Evolutionary conservation across 2,329 filamentous ascomycete species (phyloP).

Genomic region (Fusarium euwallaceae): DNA sequence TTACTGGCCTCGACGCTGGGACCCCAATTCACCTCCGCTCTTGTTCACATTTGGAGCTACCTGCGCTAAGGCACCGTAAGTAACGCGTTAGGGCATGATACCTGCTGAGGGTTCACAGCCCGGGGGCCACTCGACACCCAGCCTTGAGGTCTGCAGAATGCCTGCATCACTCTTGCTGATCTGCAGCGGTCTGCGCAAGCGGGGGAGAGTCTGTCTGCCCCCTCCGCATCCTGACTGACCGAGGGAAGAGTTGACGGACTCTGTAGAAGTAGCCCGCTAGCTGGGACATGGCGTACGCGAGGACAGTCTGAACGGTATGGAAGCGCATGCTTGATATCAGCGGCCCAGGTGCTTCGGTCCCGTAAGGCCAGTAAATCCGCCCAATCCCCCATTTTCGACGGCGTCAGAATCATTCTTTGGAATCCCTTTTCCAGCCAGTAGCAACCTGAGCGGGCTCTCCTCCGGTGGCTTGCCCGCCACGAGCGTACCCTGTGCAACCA

Average conservation of each 20-base stretch:
- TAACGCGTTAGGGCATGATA: slow-evolving; percentile 38
- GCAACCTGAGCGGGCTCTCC: slow-evolving; percentile 14
- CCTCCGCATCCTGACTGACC: slow-evolving; percentile 31
- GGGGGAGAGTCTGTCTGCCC: slow-evolving; percentile 8
- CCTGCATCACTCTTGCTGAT: slow-evolving; percentile 38
- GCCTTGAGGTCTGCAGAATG: slow-evolving; percentile 28
- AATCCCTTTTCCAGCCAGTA: slow-evolving; percentile 26
- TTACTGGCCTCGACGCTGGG: slow-evolving; percentile 28
- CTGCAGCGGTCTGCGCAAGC: slow-evolving; percentile 39
- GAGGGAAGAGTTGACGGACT: slow-evolving; percentile 12
- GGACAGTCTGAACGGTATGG: slow-evolving; percentile 3
- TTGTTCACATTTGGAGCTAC: slow-evolving; percentile 33
- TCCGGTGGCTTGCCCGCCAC: slow-evolving; percentile 36
- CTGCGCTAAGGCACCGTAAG: slow-evolving; percentile 36
- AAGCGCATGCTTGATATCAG: slow-evolving; percentile 21
- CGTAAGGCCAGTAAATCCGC: slow-evolving; percentile 25
- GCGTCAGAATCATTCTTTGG: slow-evolving; percentile 17
- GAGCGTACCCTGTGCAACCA: slow-evolving; percentile 35
- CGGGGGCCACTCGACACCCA: slow-evolving; percentile 37
- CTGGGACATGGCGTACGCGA: slow-evolving; percentile 3
- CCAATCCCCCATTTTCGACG: slow-evolving; percentile 14
- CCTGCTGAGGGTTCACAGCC: slow-evolving; percentile 39
- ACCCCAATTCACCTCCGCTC: slow-evolving; percentile 18
- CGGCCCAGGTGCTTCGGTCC: slow-evolving; percentile 24
- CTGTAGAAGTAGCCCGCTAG: slow-evolving; percentile 8